Evolutionary conservation across 1,284 basidiomycete genomes (phyloP), one percentile per base, ranked within the genome.

Genomic region (Heterobasidion irregulare): DNA sequence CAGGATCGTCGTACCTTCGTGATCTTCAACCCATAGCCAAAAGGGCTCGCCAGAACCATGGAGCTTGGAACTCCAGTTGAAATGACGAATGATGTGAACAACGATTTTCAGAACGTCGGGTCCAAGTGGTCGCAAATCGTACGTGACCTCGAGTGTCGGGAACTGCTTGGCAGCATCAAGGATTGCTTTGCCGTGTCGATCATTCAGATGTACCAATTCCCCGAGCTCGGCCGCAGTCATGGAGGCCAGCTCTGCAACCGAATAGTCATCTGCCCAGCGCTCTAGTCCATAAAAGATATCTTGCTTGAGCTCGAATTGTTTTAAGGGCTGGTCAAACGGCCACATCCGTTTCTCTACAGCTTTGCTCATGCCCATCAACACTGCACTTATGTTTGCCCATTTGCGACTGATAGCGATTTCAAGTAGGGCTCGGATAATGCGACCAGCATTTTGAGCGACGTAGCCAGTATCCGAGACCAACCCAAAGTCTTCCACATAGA

Each of bases 21-120:
- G 78, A 64, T 96, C 93, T 72, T 99, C 94, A 6, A 98, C 75
- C 96, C 97, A 99, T 50, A 99, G 71, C 84, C 94, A 97, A 72
- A 99, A 98, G 1, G 93, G 89, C 68, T 99, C 93, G 0, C 77
- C 74, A 3, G 73, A 75, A 0, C 89, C 91, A 61, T 97, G 94
- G 4, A 87, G 64, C 66, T 83, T 89, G 34, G 75, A 66, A 63
- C 78, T 90, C 97, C 97, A 99, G n/a, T 79, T 80, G 66, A 99
- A 99, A 8, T 77, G 71, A 19, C 84, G 82, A 18, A 72, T 73
- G 43, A 94, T 75, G 0, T 72, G 75, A 45, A 95, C 78, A 2
- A 77, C 76, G 50, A 99, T 82, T 61, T 86, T 88, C 44, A 99
- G 79, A 18, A 97, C 78, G 66, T 96, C 92, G 56, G 85, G 78